Conservation (phyloP, 495 filamentous ascomycete genomes). For the Aspergillus baeticus region DNA sequence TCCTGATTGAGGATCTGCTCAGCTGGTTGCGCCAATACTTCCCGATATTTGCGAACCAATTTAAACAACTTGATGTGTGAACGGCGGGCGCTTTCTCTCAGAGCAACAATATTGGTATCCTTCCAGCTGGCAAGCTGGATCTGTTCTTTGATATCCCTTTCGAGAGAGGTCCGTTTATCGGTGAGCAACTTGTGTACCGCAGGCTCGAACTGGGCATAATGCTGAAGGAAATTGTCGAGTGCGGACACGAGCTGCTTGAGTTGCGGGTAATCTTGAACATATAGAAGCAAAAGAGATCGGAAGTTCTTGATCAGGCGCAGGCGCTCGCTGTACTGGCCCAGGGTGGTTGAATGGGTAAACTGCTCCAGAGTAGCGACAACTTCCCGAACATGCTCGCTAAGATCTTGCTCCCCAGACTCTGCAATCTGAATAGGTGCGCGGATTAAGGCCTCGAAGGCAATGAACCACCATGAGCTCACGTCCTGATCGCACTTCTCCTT, state of each 20-base stretch:
- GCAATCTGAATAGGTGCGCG: conserved; percentile 65
- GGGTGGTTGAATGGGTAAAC: conserved; percentile 70
- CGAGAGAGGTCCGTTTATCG: conserved; percentile 63
- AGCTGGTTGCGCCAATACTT: conserved; percentile 69
- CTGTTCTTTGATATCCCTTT: conserved; percentile 86
- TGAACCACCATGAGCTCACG: conserved; percentile 93
- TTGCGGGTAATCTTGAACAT: conserved; percentile 51
- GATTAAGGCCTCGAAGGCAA: conserved; percentile 86
- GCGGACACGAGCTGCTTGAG: conserved; percentile 55
- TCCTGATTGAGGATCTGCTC: conserved; percentile 61
- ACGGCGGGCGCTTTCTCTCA: conserved; percentile 81
- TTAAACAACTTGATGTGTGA: conserved; percentile 93
- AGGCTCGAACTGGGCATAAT: conserved; percentile 66
- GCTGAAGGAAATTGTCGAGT: conserved; percentile 72
- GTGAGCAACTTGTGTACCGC: conserved; percentile 59
- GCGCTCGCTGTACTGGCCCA: conserved; percentile 77
- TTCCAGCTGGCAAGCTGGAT: conserved; percentile 91
- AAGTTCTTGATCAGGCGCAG: conserved; percentile 73
- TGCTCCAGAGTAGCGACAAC: conserved; percentile 68
- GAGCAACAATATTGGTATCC: conserved; percentile 86
- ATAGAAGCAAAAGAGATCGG: conserved; percentile 45
- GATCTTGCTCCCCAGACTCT: conserved; percentile 50
- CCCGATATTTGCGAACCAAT: conserved; percentile 83
- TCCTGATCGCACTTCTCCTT: conserved; percentile 67
- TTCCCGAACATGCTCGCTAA: conserved; percentile 61